Percentiles rank a stretch among this genome's conserved stretches.
phyloP scores from a whole-genome alignment of 1,284 basidiomycete genomes.

The Rhodotorula sp. region DNA sequence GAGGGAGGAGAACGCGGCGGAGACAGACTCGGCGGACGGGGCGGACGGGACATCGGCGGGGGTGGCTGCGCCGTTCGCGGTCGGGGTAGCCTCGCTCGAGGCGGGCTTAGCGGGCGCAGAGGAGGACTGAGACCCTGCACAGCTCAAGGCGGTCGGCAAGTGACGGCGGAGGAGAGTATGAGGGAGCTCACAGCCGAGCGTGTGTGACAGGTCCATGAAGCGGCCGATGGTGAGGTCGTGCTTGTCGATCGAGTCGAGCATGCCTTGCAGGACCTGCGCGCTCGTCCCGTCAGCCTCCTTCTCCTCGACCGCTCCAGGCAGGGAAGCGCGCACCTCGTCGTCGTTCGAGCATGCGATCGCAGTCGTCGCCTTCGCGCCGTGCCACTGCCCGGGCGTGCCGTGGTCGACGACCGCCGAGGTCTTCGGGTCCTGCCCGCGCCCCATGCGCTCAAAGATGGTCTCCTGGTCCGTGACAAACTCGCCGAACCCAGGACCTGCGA shows the following conservation, averaged over 20 bases:
- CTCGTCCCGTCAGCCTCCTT: neutral
- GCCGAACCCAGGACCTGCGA: slow-evolving; percentile 71
- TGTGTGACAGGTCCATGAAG: slow-evolving; percentile 72
- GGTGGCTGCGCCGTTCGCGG: neutral
- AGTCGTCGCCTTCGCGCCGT: slow-evolving; percentile 76
- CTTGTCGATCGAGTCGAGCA: slow-evolving; percentile 62
- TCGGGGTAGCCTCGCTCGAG: neutral
- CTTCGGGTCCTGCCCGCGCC: slow-evolving; percentile 55
- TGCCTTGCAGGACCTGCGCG: slow-evolving; percentile 60
- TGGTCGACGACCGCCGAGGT: slow-evolving; percentile 77
- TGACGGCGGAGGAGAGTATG: neutral
- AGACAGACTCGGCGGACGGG: slow-evolving; percentile 1
- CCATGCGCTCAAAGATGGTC: slow-evolving; percentile 80
- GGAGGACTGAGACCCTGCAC: slow-evolving; percentile 40
- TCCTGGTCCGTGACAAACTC: slow-evolving; percentile 78
- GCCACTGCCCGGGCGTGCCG: slow-evolving; percentile 75
- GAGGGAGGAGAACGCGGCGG: slow-evolving; percentile 52
- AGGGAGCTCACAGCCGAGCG: slow-evolving; percentile 72
- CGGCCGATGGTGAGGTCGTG: slow-evolving; percentile 81
- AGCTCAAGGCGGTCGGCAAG: neutral
- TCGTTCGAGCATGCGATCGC: slow-evolving; percentile 72
- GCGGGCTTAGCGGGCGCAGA: slow-evolving; percentile 10
- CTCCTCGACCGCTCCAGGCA: neutral
- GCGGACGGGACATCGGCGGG: neutral
- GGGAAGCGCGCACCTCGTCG: slow-evolving; percentile 58